Base-by-base conservation (phyloP, 352 stramenopile species). In the Phytopythium aichiense region DNA sequence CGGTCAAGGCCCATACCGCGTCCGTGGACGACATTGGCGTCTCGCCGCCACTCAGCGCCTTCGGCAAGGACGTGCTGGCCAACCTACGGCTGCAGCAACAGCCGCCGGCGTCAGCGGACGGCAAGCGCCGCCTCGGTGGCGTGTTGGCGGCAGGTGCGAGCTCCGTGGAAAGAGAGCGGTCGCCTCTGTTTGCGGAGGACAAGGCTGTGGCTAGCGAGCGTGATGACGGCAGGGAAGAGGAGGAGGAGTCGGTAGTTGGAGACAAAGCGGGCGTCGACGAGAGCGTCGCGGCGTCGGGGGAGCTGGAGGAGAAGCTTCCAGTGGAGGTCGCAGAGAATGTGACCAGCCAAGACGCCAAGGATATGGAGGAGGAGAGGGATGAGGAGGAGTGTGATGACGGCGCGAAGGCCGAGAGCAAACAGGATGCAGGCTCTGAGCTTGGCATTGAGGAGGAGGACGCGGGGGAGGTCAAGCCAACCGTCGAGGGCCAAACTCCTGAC, bases 1-100 rank as follows among this genome's bases (percentile, higher is more conserved):
- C 23, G 23, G 18, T 50, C 43, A 43, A 42, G 33, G 20, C 9
- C 8, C 5, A 16, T 0, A 33, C 51, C 28, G 45, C 38, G 50
- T 28, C 68, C 1, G 68, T 72, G 31, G 68, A 74, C 42, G 68
- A 74, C 45, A 74, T 74, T 22, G 53, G 61, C 37, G 68, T 74
- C 43, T 50, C 57, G n/a, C 65, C 68, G 42, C 33, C 65, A 25
- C 48, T 54, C n/a, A 66, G 64, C 28, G 45, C 50, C 15, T 71
- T 63, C 64, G 46, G 50, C 12, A 49, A 46, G 20, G 42, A 28
- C 28, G 43, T 57, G 25, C n/a, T 56, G 40, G 42, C 51, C 4
- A 60, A 64, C 23, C 56, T 65, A 6, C 28, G 38, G 15, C 30
- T 33, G 40, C 37, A 62, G 46, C 57, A 67, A 37, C 42, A 64